Base-by-base conservation (phyloP, 768 basidiomycete genomes). In the Suillus cothurnatus region DNA sequence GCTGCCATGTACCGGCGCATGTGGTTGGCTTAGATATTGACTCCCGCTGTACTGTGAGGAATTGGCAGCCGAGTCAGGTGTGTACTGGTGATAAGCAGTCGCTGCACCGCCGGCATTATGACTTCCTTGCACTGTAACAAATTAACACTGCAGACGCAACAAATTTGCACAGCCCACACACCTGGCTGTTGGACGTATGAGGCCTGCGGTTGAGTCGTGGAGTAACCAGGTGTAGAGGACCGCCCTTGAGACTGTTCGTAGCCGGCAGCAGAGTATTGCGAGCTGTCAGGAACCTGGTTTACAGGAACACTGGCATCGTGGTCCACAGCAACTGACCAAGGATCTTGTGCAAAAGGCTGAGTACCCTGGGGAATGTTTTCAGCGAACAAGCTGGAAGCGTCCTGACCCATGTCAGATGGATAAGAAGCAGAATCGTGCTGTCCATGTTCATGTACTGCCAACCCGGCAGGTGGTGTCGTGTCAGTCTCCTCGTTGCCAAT, bases 401-500 rank as follows among this genome's bases (percentile, higher is more conserved):
- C 74, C 62, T 78, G 77, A 23, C 77, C 76, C 77, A 78, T 74
- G 61, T 70, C 70, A 61, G 56, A 63, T 59, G 71, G 58, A 71
- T 68, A 65, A 61, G 74, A 70, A n/a, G 71, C 68, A 63, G 67
- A 64, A 62, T 66, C 63, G 57, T 70, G 71, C 23, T 36, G 61
- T 43, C 68, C 68, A 69, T 70, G 62, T 55, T 76, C 72, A 60
- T 72, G 71, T 50, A 67, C 68, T 61, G 64, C n/a, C 21, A 45
- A 31, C 49, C 65, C 58, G n/a, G 73, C 67, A 47, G 66, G 67
- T 65, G 71, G 59, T 56, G 55, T 56, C 66, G 78, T 74, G 72
- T 75, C 71, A 57, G 71, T 68, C 60, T 69, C 67, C 64, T 76
- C 73, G 66, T 79, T 76, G 55, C 86, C 88, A 67, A 89, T 81